Evolutionary conservation across 129 eudicot genomes (phyloP).

Genomic region (Tagetes patula): DNA sequence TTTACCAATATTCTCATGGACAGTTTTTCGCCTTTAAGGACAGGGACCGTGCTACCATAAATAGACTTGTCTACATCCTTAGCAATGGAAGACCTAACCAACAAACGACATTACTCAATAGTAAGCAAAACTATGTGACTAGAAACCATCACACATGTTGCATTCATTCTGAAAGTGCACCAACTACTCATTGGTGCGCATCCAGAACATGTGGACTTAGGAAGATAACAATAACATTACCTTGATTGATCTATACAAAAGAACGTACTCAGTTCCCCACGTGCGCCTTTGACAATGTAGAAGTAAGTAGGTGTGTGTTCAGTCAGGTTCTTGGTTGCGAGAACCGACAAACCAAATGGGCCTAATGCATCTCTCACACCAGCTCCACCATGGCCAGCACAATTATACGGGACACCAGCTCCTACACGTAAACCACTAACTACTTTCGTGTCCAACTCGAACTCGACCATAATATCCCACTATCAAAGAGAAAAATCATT

Average conservation of each 20-base stretch:
- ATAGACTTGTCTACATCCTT: conserved; percentile 57
- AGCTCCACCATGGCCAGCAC: conserved; percentile 61
- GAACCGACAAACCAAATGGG: conserved; percentile 55
- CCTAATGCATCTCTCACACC: conserved; percentile 52
- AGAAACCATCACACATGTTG: neutral
- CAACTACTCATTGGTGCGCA: neutral
- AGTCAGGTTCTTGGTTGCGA: conserved; percentile 48
- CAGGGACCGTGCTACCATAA: conserved; percentile 73
- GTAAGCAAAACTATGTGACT: neutral
- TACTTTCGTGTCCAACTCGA: conserved; percentile 52
- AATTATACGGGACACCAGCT: conserved; percentile 43
- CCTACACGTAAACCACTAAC: conserved; percentile 37
- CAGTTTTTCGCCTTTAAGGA: conserved; percentile 67
- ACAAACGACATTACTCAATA: neutral
- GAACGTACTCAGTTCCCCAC: conserved; percentile 37
- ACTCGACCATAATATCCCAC: conserved; percentile 79
- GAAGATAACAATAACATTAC: conserved; percentile 20
- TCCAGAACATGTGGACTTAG: neutral
- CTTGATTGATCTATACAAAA: conserved; percentile 61
- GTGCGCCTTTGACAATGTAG: conserved; percentile 41
- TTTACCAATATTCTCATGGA: conserved; percentile 67
- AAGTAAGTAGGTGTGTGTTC: conserved; percentile 63
- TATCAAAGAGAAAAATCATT: conserved; percentile 26
- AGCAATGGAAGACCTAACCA: conserved; percentile 68
- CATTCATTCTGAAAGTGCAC: neutral